Conservation (phyloP, 2,329 filamentous ascomycete genomes). For the Diplodia sapinea region DNA sequence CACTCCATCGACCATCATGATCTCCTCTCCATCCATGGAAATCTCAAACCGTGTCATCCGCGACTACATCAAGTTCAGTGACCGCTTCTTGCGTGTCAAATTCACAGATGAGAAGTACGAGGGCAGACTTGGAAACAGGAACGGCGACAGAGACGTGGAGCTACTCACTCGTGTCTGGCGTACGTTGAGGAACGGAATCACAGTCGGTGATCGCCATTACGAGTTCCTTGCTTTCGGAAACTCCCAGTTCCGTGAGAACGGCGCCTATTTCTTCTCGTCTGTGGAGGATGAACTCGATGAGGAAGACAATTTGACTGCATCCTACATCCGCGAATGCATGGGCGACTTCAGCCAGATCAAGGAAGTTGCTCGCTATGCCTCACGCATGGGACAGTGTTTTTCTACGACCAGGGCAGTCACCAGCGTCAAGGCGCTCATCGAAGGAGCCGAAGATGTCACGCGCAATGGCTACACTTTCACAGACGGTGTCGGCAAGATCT, state of each 20-base stretch:
- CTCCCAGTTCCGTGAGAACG: conserved; percentile 90
- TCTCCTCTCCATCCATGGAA: conserved; percentile 78
- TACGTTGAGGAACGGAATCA: conserved; percentile 72
- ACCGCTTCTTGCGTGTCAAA: conserved; percentile 86
- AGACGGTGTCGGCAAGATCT: conserved; percentile 95
- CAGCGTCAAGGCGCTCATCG: conserved; percentile 56
- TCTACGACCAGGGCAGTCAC: conserved; percentile 76
- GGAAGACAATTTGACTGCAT: conserved; percentile 42
- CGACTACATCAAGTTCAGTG: conserved; percentile 68
- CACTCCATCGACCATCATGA: conserved; percentile 83
- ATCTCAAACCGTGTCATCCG: conserved; percentile 87
- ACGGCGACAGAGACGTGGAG: conserved; percentile 50
- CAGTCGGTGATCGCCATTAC: conserved; percentile 79
- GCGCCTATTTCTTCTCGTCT: conserved; percentile 90
- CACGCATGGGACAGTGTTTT: conserved; percentile 91
- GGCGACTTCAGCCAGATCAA: conserved; percentile 81
- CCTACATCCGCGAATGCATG: conserved; percentile 79
- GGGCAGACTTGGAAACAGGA: conserved; percentile 42
- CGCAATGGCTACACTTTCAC: conserved; percentile 76
- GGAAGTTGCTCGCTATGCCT: conserved; percentile 86
- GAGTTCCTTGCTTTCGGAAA: conserved; percentile 94
- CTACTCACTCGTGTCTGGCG: conserved; percentile 62
- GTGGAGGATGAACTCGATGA: conserved; percentile 70
- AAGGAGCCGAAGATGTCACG: conserved; percentile 71
- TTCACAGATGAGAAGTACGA: conserved; percentile 80